phyloP scores from a whole-genome alignment of 768 basidiomycete genomes.

The Tremella yokohamensis region DNA sequence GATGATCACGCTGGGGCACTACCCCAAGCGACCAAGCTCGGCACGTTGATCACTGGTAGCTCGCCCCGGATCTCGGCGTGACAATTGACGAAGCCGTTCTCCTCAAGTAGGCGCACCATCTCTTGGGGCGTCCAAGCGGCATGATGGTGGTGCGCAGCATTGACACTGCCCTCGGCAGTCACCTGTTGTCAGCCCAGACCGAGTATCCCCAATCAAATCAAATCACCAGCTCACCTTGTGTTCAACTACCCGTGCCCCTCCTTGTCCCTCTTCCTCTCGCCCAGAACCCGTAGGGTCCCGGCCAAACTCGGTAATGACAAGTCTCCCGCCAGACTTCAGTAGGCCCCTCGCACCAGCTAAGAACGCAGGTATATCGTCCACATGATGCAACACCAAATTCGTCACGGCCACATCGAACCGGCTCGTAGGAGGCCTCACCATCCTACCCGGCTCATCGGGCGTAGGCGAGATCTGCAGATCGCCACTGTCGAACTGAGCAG shows the following conservation, averaged over 20 bases:
- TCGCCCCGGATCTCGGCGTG: slow-evolving; percentile 28
- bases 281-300: background rate
- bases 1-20: slow-evolving; percentile 13
- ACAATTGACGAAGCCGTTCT: slow-evolving; percentile 25
- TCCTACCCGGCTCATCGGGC: slow-evolving; percentile 9
- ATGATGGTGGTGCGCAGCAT: slow-evolving; percentile 25
- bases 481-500: slow-evolving; percentile 7
- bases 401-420: slow-evolving; percentile 31
- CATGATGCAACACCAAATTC: slow-evolving; percentile 38
- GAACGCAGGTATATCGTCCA: slow-evolving; percentile 24
- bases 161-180: slow-evolving; percentile 9
- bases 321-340: slow-evolving; percentile 24
- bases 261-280: background rate
- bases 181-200: slow-evolving; percentile 2
- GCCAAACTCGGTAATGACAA: slow-evolving; percentile 40
- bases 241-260: slow-evolving; percentile 11
- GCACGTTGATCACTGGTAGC: slow-evolving; percentile 22
- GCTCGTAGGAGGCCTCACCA: slow-evolving; percentile 13
- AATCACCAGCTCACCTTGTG: background rate
- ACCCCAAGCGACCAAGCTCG: slow-evolving; percentile 28
- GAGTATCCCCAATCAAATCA: background rate
- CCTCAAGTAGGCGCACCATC: slow-evolving; percentile 17
- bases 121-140: slow-evolving; percentile 14
- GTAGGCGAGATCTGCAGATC: slow-evolving; percentile 20
- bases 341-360: slow-evolving; percentile 24